Evolutionary conservation across 2,329 filamentous ascomycete species (phyloP), one percentile per base, ranked within the genome.

Genomic region (Colletotrichum liaoningense): DNA sequence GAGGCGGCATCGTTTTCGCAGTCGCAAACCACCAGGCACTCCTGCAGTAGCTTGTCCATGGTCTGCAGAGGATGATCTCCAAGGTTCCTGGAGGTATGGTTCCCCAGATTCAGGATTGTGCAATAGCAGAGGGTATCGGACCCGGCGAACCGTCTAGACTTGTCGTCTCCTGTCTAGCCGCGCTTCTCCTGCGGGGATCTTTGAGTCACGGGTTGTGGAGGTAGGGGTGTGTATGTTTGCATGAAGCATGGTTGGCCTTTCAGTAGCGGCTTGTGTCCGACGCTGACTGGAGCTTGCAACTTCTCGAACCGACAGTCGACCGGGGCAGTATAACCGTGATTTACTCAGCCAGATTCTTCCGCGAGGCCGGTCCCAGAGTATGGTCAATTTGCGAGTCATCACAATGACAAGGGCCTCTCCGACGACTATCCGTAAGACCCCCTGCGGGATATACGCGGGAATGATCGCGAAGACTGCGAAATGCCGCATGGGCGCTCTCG

Each of bases 171-270:
- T 49, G 33, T 30, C 63, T 46, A 67, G 63, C 55, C 11, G 63
- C 68, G 55, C 33, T 35, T 49, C 30, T 38, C 46, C 22, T 68
- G 57, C 65, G 46, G 56, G n/a, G 14, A 68, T 30, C n/a, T 28
- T 22, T 35, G 24, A 46, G 69, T 71, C 69, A 71, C 69, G 69
- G 63, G 69, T 67, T 60, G 26, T 62, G 19, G 54, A 49, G 57
- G 63, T 12, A 62, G 56, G 69, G 63, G 12, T 60, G 42, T 35
- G 28, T 57, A 19, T 46, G 24, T 56, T 60, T 67, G 55, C 64
- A 63, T 62, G 7, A 19, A 63, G 60, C 67, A 28, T 49, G 35
- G 57, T 26, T 28, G 14, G 35, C 24, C 22, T 54, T 49, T 26
- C 12, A n/a, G 46, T 19, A 35, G 28, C 35, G 52, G 38, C 35